Evolutionary conservation across 257 asterid genomes (phyloP), one percentile per base, ranked within the genome.

Genomic region (Capsicum pubescens): DNA sequence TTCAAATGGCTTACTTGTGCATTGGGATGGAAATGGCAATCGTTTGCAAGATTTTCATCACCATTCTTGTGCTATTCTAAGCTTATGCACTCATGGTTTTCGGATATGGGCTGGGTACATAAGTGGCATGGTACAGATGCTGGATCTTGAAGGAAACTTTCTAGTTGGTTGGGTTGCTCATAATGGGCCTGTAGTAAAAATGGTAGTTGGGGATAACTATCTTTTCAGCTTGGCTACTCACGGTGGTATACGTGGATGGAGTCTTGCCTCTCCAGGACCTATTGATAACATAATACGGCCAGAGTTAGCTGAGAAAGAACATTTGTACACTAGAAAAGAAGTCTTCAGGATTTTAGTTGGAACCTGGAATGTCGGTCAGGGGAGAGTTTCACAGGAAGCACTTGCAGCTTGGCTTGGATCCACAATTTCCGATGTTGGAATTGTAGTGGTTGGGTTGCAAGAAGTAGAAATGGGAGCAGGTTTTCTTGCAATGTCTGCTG

Each of bases 391-490:
- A 46, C 96, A 91, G 81, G 98, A 92, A 61, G 98, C 98, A 69
- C 94, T 97, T 79, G 86, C 77, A 88, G 87, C 97, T 19, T 97
- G 99, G 99, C 86, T 97, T 12, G 98, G 98, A 35, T 93, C 97
- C 57, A 88, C 92, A 9, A 87, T 86, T 4, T 87, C 97, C 19
- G 97, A 93, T 86, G 97, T 95, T n/a, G 95, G 89, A 58, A 92
- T 97, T 70, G 97, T 97, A 15, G 98, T 92, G 85, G 94, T 95
- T 17, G 98, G 98, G 19, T 88, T 95, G 54, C 98, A 97, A 85
- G 99, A 97, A 88, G 99, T 97, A 70, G 99, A 97, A 86, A 97
- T 97, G 99, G 98, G 98, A 16, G 99, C 99, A 5, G 99, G 99
- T 52, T 97, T 97, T 87, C 98, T 97, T 54, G 98, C 98, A 56